Evolutionary conservation across 2,329 filamentous ascomycete species (phyloP), one percentile per base, ranked within the genome.

Genomic region (Penicillium sp.): DNA sequence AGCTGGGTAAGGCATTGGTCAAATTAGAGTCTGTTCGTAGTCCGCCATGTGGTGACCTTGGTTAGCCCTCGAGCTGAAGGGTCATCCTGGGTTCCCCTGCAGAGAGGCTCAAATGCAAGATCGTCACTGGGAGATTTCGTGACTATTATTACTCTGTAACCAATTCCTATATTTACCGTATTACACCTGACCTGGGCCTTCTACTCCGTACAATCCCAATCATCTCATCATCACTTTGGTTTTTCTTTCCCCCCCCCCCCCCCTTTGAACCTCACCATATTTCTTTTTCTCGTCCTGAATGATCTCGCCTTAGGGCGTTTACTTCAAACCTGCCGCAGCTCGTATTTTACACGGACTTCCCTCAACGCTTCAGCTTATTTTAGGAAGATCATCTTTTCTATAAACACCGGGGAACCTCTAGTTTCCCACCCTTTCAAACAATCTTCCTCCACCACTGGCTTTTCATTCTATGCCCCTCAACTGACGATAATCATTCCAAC

Each of bases 81-180:
- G 57, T 57, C 53, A 65, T 54, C 35, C 49, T 61, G 47, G 62
- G 50, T 52, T 27, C 52, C 56, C 51, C 58, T 61, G 55, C 61
- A 58, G 55, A 37, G 60, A 69, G 65, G 66, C 66, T 68, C 62
- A 68, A 68, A 64, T 62, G 56, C 61, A 55, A 59, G 55, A 64
- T 66, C 60, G 53, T 60, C 58, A 62, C 53, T 65, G 61, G 62
- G 47, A 60, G 57, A 42, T 53, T 51, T 42, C 8, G n/a, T 54
- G 44, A 33, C 31, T 33, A 33, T 33, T 33, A 33, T 33, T 33
- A 33, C 31, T 33, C 31, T 33, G 31, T 13, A 10, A 29, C 27
- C 27, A 10, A 29, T 29, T 33, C 31, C 31, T 33, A 33, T 33
- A 33, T 33, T 33, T 49, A n/a, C 35, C 33, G 11, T 43, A 42